Percentiles rank a stretch among this genome's conserved stretches.
phyloP scores from a whole-genome alignment of 257 asterid genomes.

The Gynochthodes officinalis region DNA sequence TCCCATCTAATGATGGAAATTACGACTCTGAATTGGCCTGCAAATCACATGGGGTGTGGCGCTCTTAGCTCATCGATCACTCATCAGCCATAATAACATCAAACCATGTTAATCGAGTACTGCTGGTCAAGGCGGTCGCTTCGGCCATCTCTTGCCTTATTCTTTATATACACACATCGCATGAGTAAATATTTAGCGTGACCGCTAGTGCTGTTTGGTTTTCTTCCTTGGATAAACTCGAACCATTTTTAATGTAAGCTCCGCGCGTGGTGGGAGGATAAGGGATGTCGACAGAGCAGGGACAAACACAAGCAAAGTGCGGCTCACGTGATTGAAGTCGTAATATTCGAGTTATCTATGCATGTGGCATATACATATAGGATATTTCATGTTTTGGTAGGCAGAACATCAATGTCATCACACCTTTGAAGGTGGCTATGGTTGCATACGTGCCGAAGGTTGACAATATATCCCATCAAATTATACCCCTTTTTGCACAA shows the following conservation, averaged over 20 bases:
- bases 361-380: too few relatives aligned
- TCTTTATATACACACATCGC: too few relatives aligned
- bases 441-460: too few relatives aligned
- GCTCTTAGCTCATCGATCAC: background rate
- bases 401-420: background rate
- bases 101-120: background rate
- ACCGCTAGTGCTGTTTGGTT: too few relatives aligned
- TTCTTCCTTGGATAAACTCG: too few relatives aligned
- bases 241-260: too few relatives aligned
- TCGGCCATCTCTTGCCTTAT: background rate
- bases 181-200: too few relatives aligned
- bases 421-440: background rate
- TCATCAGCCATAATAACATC: background rate
- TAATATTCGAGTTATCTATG: too few relatives aligned
- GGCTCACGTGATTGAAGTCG: background rate
- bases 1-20: constrained; percentile 5
- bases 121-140: background rate
- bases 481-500: too few relatives aligned
- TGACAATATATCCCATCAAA: too few relatives aligned
- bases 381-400: background rate
- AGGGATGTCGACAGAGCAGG: background rate
- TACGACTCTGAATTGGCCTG: constrained; percentile 4
- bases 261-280: background rate
- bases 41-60: constrained; percentile 1
- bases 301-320: background rate